Base-by-base conservation (phyloP, 2,329 filamentous ascomycete genomes). In the Aspergillus fijiensis region DNA sequence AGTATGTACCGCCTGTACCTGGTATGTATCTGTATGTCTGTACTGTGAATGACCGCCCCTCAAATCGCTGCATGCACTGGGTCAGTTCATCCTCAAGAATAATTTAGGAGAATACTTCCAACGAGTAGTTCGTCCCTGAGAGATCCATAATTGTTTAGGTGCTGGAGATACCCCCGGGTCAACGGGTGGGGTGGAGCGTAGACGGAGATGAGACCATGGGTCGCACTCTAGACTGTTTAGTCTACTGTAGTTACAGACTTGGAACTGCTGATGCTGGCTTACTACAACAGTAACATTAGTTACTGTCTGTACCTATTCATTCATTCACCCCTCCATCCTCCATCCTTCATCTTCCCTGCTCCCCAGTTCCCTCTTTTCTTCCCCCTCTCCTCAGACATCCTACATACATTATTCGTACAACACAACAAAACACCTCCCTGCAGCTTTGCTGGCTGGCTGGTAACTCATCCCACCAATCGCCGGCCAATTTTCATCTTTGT, bases 381-480 rank as follows among this genome's bases (percentile, higher is more conserved):
- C 39, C 39, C 16, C 39, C n/a, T 6, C 35, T 45, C 39, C 39
- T 16, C 39, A 5, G 19, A 19, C 6, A 1, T 45, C 39, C 16
- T 9, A 45, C 7, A 9, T 10, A 33, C 14, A 16, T 16, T 16
- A 35, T 16, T 35, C 5, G 33, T 35, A 35, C 33, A 35, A 35
- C 33, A 35, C 33, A 12, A 35, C 33, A 35, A 35, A 35, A 12
- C 39, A 45, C 39, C 39, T 45, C 16, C 39, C 39, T 45, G 39
- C 39, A 45, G 16, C 39, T 14, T 10, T 45, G 39, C 27, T 61
- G 53, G 57, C 52, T 63, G 65, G 57, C 52, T 63, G 65, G 65
- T 42, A 67, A 56, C 57, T 53, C 60, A 55, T 58, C 55, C 65
- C 65, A 35, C 63, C 65, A 67, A 67, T 67, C 51, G 57, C 23